A percentile compares a stretch with the other conserved stretches of the same genome.
Evolutionary conservation across 495 filamentous ascomycete species (phyloP).

Genomic region (Daldinia caldariorum): DNA sequence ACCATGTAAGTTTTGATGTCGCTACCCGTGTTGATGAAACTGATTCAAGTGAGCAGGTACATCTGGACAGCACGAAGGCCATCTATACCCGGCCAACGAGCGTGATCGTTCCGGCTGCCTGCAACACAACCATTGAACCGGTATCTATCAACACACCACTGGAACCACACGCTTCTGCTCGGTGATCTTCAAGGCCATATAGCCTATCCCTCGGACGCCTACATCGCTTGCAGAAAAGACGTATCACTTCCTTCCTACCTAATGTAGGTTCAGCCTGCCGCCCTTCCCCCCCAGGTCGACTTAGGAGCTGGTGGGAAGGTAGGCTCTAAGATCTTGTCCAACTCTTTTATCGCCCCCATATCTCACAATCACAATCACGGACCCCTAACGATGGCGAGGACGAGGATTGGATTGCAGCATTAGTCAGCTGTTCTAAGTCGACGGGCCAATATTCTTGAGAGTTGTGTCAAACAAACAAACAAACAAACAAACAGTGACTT

Average conservation of each 20-base stretch:
- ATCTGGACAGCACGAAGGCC: slow-evolving; percentile 59
- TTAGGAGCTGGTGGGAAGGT: slow-evolving; percentile 15
- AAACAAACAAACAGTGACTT: slow-evolving; percentile 1
- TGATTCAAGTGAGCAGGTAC: slow-evolving; percentile 55
- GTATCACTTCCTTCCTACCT: slow-evolving; percentile 19
- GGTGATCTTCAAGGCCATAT: slow-evolving; percentile 23
- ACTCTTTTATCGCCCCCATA: slow-evolving; percentile 32
- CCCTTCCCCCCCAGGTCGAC: slow-evolving; percentile 18
- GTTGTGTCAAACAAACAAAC: slow-evolving; percentile 14
- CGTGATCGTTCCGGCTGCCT: slow-evolving; percentile 40
- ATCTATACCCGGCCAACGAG: slow-evolving; percentile 39
- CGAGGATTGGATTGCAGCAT: slow-evolving; percentile 25
- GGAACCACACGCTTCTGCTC: slow-evolving; percentile 18
- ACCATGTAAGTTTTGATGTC: slow-evolving; percentile 68
- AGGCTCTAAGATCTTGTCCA: slow-evolving; percentile 31
- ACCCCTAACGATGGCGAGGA: slow-evolving; percentile 1
- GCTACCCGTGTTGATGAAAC: slow-evolving; percentile 28
- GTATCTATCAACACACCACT: slow-evolving; percentile 35
- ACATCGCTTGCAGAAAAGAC: slow-evolving; percentile 35
- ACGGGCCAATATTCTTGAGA: slow-evolving; percentile 11
- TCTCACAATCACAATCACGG: slow-evolving; percentile 12
- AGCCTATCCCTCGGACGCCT: slow-evolving; percentile 28
- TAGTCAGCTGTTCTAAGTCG: slow-evolving; percentile 24
- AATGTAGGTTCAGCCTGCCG: slow-evolving; percentile 32
- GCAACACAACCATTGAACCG: slow-evolving; percentile 31